Evolutionary conservation across 1,284 basidiomycete species (phyloP), one percentile per base, ranked within the genome.

Genomic region (Rhodotorula mucilaginosa): DNA sequence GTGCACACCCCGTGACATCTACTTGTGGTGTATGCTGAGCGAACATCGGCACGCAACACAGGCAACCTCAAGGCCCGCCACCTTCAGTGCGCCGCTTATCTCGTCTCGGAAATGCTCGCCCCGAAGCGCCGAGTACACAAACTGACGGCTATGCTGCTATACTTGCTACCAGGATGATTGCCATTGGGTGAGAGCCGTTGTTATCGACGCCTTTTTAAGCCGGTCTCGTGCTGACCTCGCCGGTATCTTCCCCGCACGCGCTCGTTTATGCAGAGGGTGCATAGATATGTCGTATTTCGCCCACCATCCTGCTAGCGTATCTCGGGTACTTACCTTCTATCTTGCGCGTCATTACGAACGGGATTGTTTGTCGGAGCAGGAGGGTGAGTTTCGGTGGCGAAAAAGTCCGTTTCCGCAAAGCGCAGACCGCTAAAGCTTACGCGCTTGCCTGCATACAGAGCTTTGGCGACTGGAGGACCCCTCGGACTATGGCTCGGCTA

Each of bases 381-480:
- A 15, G 46, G 39, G 44, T 44, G 23, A 46, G 44, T 47, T 21
- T 13, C 15, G 31, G 18, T 18, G 15, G 18, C 7, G 39, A n/a
- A 46, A 12, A n/a, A 5, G 23, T 58, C 39, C 23, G 15, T n/a
- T 15, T 2, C 0, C 3, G 1, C 39, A 1, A 13, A 15, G 23
- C 23, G 3, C 10, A 5, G 13, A 21, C 58, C 46, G 58, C 39
- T 13, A 12, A 2, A 44, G 39, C 39, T 44, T 10, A 44, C 39
- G 39, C 39, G 39, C 1, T 44, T 13, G 1, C 10, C 39, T 44
- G 12, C 12, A n/a, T 46, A n/a, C 23, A 67, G 71, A 26, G 77
- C 79, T 31, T 73, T 81, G 29, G 74, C 75, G 6, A 78, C 61
- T 5, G 80, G 79, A 39, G 81, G 81, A 44, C 81, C 81, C 3